A percentile compares a stretch with the other conserved stretches of the same genome.
These are phyloP conservation scores for Cercospora janseana DNA, from an alignment of 2,329 filamentous ascomycete genomes.

Conservation along the genomic window DNA sequence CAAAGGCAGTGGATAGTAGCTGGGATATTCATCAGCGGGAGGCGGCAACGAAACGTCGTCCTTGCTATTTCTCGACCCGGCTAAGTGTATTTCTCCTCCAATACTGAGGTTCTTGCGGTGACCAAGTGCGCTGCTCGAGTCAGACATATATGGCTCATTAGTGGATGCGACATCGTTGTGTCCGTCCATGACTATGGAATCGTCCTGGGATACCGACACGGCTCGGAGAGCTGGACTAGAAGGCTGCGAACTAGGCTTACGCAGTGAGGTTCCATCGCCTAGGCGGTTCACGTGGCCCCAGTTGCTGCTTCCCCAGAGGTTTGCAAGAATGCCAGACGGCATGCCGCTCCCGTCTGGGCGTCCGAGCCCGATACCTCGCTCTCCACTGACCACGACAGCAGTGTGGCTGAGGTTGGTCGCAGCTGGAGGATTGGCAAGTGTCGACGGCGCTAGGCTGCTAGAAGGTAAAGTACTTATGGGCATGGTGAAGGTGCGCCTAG, in stretches of 20 bases:
- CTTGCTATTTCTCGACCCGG: conserved; percentile 19
- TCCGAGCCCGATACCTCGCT: conserved; percentile 62
- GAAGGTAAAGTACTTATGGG: conserved; percentile 36
- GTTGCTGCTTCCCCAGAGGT: conserved; percentile 86
- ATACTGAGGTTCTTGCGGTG: conserved; percentile 37
- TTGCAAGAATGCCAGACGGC: conserved; percentile 83
- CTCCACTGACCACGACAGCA: conserved; percentile 76
- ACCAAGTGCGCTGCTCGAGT: conserved; percentile 11
- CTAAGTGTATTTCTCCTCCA: conserved; percentile 15
- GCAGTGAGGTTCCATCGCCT: conserved; percentile 50
- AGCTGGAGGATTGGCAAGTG: conserved; percentile 77
- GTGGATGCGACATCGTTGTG: conserved; percentile 22
- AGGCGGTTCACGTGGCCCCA: conserved; percentile 70
- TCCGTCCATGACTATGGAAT: conserved; percentile 36
- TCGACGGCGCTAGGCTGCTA: conserved; percentile 74
- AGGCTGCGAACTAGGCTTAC: conserved; percentile 24
- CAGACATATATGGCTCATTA: conserved; percentile 11
- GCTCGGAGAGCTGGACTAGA: conserved; percentile 19
- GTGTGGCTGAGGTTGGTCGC: conserved; percentile 82
- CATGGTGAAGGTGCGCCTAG: conserved; percentile 41
- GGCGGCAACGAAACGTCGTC: conserved; percentile 3
- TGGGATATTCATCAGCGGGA: conserved; percentile 60
- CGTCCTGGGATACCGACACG: conserved; percentile 30
- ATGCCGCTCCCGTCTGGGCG: conserved; percentile 67
- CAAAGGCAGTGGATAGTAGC: conserved; percentile 71